phyloP scores from a whole-genome alignment of 164 flowering plant genomes.

The Kingdonia uniflora region DNA sequence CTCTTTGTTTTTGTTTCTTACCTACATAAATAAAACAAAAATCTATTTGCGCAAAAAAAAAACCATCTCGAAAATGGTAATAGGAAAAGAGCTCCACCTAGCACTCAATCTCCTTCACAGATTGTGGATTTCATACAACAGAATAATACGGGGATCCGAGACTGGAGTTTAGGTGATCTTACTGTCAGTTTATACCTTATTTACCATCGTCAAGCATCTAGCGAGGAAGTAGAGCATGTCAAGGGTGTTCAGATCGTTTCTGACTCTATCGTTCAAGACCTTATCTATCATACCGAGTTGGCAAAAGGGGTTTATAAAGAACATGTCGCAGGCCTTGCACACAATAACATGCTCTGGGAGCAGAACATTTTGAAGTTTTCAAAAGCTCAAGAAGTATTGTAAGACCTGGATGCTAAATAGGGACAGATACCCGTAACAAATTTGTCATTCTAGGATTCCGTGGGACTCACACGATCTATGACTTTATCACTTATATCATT shows the following conservation, averaged over 20 bases:
- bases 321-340: no score
- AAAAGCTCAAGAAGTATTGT: constrained; percentile 59
- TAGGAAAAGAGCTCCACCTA: constrained; percentile 37
- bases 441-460: constrained; percentile 83
- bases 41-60: no score
- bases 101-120: constrained; percentile 48
- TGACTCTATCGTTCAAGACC: no score
- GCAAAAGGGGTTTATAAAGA: constrained; percentile 72
- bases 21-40: no score
- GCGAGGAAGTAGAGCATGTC: no score
- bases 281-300: constrained; percentile 73
- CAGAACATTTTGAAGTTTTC: constrained; percentile 73
- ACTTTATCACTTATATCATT: constrained; percentile 74
- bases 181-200: constrained; percentile 76
- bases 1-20: no score
- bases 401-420: constrained; percentile 95
- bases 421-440: constrained; percentile 58
- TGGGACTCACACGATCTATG: constrained; percentile 85
- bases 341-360: no score
- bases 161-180: no score
- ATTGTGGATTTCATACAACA: no score
- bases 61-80: constrained; percentile 29
- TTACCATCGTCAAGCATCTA: constrained; percentile 79
- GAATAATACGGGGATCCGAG: no score
- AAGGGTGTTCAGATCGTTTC: no score